These are phyloP conservation scores for Scheffersomyces parashehatae DNA, from an alignment of 1,139 yeast species.

Conservation along the genomic window DNA sequence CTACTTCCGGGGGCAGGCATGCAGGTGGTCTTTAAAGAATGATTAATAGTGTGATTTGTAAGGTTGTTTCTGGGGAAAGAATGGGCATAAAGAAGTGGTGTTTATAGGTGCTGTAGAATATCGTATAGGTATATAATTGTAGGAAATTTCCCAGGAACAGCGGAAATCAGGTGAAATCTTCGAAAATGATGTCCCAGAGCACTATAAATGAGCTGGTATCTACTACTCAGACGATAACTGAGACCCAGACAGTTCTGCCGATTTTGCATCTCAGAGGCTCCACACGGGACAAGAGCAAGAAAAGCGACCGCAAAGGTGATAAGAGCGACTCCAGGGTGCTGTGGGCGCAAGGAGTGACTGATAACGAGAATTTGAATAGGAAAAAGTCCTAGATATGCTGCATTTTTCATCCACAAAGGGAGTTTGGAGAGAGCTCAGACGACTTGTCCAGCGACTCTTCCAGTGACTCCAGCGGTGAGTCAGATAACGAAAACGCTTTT, in stretches of 20 bases:
- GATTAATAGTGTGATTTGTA: too few relatives aligned
- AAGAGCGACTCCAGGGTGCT: conserved; percentile 52
- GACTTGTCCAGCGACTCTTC: conserved; percentile 28
- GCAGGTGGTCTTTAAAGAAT: too few relatives aligned
- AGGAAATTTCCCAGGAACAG: too few relatives aligned
- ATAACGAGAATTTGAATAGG: conserved; percentile 83
- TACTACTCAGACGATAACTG: conserved; percentile 2
- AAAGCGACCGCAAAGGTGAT: background rate
- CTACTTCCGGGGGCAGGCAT: too few relatives aligned
- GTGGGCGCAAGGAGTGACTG: conserved; percentile 86
- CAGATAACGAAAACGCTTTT: conserved; percentile 9
- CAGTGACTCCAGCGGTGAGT: conserved; percentile 39
- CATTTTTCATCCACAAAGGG: conserved; percentile 82
- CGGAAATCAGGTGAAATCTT: too few relatives aligned
- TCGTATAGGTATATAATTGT: too few relatives aligned
- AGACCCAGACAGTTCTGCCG: conserved; percentile 8
- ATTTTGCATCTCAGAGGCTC: conserved; percentile 11
- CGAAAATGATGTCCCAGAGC: too few relatives aligned
- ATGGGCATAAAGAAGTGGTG: too few relatives aligned
- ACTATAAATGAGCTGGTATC: too few relatives aligned
- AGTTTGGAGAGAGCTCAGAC: conserved; percentile 48
- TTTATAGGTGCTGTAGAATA: too few relatives aligned
- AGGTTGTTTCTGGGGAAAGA: too few relatives aligned
- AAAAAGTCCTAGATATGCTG: conserved; percentile 95
- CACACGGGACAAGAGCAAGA: conserved; percentile 2